Evolutionary conservation across 2,329 filamentous ascomycete genomes (phyloP).

Genomic region (Clonostachys sp.): DNA sequence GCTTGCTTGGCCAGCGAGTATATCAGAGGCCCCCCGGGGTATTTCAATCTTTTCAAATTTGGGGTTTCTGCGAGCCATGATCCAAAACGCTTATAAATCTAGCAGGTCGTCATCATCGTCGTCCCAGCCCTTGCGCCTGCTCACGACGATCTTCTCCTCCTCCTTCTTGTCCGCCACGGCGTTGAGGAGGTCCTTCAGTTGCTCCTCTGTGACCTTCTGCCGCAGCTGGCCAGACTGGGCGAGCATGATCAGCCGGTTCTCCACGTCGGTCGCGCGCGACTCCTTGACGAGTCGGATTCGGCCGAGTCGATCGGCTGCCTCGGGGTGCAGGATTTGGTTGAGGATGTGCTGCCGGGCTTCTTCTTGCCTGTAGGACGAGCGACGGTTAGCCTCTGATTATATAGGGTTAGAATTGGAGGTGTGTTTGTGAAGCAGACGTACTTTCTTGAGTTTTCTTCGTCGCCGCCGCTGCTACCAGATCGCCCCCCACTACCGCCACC

Average conservation of each 20-base stretch:
- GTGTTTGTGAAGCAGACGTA: not conserved
- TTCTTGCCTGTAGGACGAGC: conserved; percentile 33
- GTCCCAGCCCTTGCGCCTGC: conserved; percentile 75
- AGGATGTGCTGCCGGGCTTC: conserved; percentile 77
- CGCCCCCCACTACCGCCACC: conserved; percentile 29
- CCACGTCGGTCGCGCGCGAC: conserved; percentile 81
- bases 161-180: conserved; percentile 76
- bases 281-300: conserved; percentile 96
- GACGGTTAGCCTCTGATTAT: not conserved
- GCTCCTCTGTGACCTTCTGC: conserved; percentile 83
- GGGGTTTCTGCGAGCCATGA: too few relatives aligned
- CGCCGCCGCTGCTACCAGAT: conserved; percentile 22
- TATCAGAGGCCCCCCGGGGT: too few relatives aligned
- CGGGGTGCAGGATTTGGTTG: conserved; percentile 88
- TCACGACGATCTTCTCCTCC: conserved; percentile 84
- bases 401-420: not conserved
- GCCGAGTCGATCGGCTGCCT: conserved; percentile 86
- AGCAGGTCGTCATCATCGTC: conserved; percentile 79
- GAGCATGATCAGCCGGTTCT: conserved; percentile 89
- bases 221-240: conserved; percentile 83
- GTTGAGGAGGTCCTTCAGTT: conserved; percentile 86
- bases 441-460: conserved; percentile 39
- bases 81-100: conserved; percentile 41
- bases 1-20: too few relatives aligned
- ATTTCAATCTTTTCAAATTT: too few relatives aligned